A percentile compares a stretch with the other conserved stretches of the same genome.
phyloP scores from a whole-genome alignment of 2,329 filamentous ascomycete species.

The Fusarium nodosum region DNA sequence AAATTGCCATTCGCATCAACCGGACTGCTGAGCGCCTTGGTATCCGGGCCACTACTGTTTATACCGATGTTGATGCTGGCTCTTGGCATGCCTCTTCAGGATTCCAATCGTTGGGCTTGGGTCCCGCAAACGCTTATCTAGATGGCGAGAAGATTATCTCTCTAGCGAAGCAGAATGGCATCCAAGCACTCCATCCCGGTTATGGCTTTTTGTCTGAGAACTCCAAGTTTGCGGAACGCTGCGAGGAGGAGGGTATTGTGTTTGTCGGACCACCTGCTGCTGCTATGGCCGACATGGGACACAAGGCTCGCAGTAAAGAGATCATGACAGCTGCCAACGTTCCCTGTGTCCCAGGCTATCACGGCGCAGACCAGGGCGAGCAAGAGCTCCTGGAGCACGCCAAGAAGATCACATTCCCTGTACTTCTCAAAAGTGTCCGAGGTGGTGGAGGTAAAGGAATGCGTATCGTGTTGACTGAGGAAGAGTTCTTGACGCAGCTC shows the following conservation, averaged over 20 bases:
- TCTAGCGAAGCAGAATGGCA: conserved; percentile 86
- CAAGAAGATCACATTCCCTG: conserved; percentile 75
- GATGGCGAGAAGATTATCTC: conserved; percentile 93
- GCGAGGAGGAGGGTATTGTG: conserved; percentile 88
- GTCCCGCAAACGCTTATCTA: conserved; percentile 86
- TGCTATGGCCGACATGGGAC: conserved; percentile 90
- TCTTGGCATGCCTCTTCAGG: conserved; percentile 91
- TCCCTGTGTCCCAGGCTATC: conserved; percentile 95
- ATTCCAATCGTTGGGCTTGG: conserved; percentile 85
- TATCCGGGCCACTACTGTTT: conserved; percentile 93
- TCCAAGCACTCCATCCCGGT: conserved; percentile 92
- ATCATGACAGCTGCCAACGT: conserved; percentile 98
- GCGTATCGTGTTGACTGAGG: conserved; percentile 76
- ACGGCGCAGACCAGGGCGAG: conserved; percentile 84
- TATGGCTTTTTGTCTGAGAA: conserved; percentile 98
- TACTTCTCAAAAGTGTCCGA: conserved; percentile 83
- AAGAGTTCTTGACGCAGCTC: conserved; percentile 78
- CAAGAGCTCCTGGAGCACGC: conserved; percentile 75
- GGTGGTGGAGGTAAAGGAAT: conserved; percentile 90
- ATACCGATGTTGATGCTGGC: conserved; percentile 89
- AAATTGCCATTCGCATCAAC: conserved; percentile 95
- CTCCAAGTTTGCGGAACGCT: conserved; percentile 87
- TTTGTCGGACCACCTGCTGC: conserved; percentile 92
- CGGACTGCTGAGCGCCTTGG: conserved; percentile 89
- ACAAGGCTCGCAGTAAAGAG: conserved; percentile 93